Percentiles rank a stretch among this genome's conserved stretches.
These are phyloP conservation scores for Mycena belliarum DNA, from an alignment of 768 basidiomycete species.

Conservation along the genomic window DNA sequence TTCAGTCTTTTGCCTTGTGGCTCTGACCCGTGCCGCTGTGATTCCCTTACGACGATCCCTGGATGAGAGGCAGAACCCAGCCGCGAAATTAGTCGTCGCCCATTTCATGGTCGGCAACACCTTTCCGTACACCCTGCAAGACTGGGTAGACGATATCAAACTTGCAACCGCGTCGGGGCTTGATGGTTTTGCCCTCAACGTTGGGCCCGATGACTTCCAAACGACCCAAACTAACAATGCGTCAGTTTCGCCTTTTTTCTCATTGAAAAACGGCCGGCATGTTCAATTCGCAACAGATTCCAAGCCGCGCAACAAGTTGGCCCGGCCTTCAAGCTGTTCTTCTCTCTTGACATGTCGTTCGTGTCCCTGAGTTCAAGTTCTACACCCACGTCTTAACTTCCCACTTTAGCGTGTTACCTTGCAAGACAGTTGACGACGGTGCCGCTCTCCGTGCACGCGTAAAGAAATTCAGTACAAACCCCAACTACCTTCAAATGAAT, in stretches of 20 bases:
- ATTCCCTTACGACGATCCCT: conserved; percentile 19
- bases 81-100: conserved; percentile 41
- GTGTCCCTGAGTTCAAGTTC: conserved; percentile 23
- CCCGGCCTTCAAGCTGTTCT: conserved; percentile 68
- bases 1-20: conserved; percentile 17
- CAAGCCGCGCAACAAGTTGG: conserved; percentile 53
- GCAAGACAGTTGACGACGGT: conserved; percentile 49
- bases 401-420: conserved; percentile 51
- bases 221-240: conserved; percentile 61
- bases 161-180: conserved; percentile 12
- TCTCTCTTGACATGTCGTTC: conserved; percentile 80
- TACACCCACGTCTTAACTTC: background rate
- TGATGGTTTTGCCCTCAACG: conserved; percentile 61
- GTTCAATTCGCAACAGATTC: conserved; percentile 25
- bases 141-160: conserved; percentile 44
- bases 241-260: no score
- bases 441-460: conserved; percentile 54
- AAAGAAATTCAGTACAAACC: conserved; percentile 50
- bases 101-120: conserved; percentile 48
- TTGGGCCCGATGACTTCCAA: conserved; percentile 67
- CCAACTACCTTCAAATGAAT: conserved; percentile 55
- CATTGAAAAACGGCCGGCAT: no score
- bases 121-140: conserved; percentile 54
- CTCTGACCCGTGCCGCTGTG: conserved; percentile 16
- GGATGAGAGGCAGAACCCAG: conserved; percentile 16